A percentile compares a stretch with the other conserved stretches of the same genome.
These are phyloP conservation scores for Acacia pycnantha DNA, from an alignment of 331 rosid species.

Conservation along the genomic window DNA sequence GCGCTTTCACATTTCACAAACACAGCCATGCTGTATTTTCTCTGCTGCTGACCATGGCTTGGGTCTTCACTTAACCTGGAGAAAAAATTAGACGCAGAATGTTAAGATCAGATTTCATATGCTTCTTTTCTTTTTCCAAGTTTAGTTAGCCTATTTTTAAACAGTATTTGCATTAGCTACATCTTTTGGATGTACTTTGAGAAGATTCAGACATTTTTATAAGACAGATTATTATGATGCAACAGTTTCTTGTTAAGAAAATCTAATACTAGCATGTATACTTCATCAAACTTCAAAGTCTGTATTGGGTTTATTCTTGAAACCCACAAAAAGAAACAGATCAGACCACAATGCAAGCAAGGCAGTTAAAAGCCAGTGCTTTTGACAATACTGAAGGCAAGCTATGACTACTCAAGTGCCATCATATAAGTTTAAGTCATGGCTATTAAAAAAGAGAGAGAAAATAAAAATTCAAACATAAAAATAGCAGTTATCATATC, in stretches of 20 bases:
- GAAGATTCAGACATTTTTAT: not conserved
- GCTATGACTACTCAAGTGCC: not conserved
- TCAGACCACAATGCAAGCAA: not conserved
- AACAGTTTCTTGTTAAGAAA: not conserved
- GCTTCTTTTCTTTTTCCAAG: not conserved
- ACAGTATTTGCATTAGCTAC: not conserved
- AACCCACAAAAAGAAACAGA: not conserved
- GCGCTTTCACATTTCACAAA: not conserved
- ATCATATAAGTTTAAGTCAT: not conserved
- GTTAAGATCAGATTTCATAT: not conserved
- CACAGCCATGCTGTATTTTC: not conserved
- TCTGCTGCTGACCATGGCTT: not conserved
- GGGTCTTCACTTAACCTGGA: not conserved
- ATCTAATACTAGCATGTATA: not conserved
- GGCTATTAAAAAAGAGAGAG: not conserved
- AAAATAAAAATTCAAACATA: not conserved
- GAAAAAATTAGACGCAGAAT: not conserved
- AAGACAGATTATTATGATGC: not conserved
- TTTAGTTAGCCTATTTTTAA: not conserved
- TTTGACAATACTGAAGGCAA: not conserved
- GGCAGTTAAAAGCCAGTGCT: not conserved
- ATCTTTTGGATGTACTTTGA: not conserved
- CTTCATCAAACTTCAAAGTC: not conserved
- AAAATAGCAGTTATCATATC: not conserved
- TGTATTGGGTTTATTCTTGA: not conserved